Percentiles rank a stretch among this genome's conserved stretches.
phyloP scores from a whole-genome alignment of 2,329 filamentous ascomycete species.

The Fusarium scirpi region DNA sequence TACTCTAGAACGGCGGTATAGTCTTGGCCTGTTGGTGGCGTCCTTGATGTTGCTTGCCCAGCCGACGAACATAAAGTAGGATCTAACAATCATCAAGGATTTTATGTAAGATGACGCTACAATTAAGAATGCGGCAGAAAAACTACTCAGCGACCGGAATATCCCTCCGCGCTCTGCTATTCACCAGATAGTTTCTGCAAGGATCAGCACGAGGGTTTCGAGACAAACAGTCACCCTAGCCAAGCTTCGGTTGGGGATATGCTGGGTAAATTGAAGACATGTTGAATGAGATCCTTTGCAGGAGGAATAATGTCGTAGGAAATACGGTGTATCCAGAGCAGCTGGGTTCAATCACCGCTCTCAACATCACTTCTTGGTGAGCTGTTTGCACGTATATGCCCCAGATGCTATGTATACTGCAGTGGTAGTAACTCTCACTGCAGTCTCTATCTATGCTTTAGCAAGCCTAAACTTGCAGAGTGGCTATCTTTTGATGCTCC shows the following conservation, averaged over 20 bases:
- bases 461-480: background rate
- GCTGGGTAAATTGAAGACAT: background rate
- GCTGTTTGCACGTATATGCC: background rate
- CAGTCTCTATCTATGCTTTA: background rate
- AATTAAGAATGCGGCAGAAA: background rate
- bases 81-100: background rate
- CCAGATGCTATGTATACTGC: background rate
- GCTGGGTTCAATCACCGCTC: background rate
- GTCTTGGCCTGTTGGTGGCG: conserved; percentile 1
- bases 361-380: background rate
- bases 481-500: background rate
- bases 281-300: background rate
- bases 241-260: background rate
- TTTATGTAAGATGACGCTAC: background rate
- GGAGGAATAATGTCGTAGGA: background rate
- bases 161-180: background rate
- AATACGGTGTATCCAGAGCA: background rate
- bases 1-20: background rate
- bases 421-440: background rate
- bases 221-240: background rate
- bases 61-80: background rate
- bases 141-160: no score
- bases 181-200: background rate
- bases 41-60: background rate
- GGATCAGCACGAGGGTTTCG: background rate